phyloP scores from a whole-genome alignment of 352 stramenopile species.

The Paralagenidium karlingii region DNA sequence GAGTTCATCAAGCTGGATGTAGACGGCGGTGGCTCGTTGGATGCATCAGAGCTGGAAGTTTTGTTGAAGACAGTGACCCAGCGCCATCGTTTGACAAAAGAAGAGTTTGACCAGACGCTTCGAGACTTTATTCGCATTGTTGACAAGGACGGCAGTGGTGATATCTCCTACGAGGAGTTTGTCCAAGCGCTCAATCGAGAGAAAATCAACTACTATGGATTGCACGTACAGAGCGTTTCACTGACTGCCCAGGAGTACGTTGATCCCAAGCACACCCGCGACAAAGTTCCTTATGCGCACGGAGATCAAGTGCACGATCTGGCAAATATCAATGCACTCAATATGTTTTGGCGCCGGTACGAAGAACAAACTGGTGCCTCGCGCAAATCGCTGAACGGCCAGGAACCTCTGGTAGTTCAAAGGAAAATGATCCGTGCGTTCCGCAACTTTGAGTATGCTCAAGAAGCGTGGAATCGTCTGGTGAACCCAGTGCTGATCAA shows the following conservation, averaged over 20 bases:
- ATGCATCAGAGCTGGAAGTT: conserved; percentile 47
- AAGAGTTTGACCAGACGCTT: conserved; percentile 68
- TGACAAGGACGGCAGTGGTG: conserved; percentile 63
- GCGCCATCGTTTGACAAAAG: conserved; percentile 53
- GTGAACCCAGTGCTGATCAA: conserved; percentile 66
- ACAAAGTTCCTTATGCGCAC: conserved; percentile 45
- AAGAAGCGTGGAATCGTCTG: conserved; percentile 73
- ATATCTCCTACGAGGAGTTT: conserved; percentile 80
- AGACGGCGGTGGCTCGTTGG: conserved; percentile 59
- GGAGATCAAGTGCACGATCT: conserved; percentile 20
- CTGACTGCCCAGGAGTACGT: conserved; percentile 75
- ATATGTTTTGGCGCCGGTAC: conserved; percentile 62
- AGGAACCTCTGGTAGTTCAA: conserved; percentile 41
- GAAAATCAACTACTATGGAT: conserved; percentile 49
- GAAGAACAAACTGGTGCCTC: conserved; percentile 50
- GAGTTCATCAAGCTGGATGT: conserved; percentile 64
- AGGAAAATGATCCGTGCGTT: conserved; percentile 82
- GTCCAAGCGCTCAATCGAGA: conserved; percentile 48
- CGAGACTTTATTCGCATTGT: conserved; percentile 66
- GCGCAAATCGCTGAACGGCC: conserved; percentile 39
- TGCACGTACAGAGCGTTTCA: conserved; percentile 42
- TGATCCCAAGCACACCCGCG: conserved; percentile 42
- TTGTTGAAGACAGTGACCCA: conserved; percentile 53
- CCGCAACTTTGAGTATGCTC: conserved; percentile 78
- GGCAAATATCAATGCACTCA: conserved; percentile 40